Base-by-base conservation (phyloP, 345 rosid species). In the Acer saccharum region DNA sequence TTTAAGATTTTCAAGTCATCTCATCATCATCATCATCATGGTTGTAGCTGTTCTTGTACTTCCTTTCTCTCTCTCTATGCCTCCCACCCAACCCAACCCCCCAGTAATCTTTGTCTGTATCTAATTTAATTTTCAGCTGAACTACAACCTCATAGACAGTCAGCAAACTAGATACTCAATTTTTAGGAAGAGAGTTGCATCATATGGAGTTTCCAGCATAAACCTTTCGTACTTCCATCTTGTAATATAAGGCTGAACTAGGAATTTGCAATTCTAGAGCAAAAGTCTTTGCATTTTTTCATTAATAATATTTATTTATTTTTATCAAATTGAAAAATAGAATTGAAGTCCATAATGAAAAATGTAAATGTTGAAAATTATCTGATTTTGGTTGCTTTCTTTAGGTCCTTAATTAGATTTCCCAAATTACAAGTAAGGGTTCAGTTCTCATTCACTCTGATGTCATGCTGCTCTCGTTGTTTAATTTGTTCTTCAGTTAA, bases 1-100 rank as follows among this genome's bases (percentile, higher is more conserved):
- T 77, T 76, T 74, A 46, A 65, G 64, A 52, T 9, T 58, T 77
- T 61, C 7, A 46, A 20, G 17, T 69, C 48, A 52, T 74, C 25
- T 39, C 52, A 25, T 29, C 62, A 67, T 32, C 52, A 25, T 29
- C 61, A 60, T 32, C 52, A 60, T 52, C 58, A 55, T 43, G 10
- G 6, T 35, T 63, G 17, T 52, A 55, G 23, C 35, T 46, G 32
- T 54, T 54, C 58, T 17, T 54, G 7, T 16, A 54, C 2, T 16
- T 54, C 68, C 25, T 65, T 71, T 13, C 62, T 27, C 58, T 54
- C 58, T 46, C 50, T 46, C 58, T 54, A 3, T 54, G 58, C n/a
- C 16, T 50, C 55, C 16, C 5, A 13, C 55, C 16, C 4, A 50
- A 54, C 58, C n/a, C 7, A 4, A 7, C 46, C 1, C 46, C 46